phyloP scores from a whole-genome alignment of 2,329 filamentous ascomycete species.

The Ciborinia camelliae region DNA sequence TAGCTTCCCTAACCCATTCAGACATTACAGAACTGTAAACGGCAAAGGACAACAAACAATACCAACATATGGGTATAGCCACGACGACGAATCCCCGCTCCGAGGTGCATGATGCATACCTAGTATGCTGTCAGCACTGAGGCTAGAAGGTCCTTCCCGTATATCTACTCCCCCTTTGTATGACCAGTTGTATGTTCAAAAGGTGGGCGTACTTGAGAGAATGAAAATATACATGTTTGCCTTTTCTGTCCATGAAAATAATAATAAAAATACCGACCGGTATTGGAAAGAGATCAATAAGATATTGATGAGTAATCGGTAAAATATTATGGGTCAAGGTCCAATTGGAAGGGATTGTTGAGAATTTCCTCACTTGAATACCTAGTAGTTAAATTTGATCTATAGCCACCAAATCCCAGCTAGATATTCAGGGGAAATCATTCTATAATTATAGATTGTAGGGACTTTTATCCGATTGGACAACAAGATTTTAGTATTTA shows the following conservation, averaged over 20 bases:
- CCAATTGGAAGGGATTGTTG: too few relatives aligned
- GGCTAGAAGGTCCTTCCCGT: too few relatives aligned
- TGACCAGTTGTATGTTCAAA: background rate
- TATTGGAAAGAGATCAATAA: too few relatives aligned
- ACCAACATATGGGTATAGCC: background rate
- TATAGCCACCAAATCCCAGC: background rate
- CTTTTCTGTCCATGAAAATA: too few relatives aligned
- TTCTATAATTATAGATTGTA: background rate
- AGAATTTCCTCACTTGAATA: too few relatives aligned
- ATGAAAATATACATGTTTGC: background rate
- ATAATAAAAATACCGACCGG: background rate
- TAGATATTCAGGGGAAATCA: background rate
- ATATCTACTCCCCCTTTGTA: too few relatives aligned
- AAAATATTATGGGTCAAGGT: background rate
- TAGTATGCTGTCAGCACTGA: too few relatives aligned
- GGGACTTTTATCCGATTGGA: background rate
- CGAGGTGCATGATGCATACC: background rate
- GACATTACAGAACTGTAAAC: background rate
- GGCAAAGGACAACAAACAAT: background rate
- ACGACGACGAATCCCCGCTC: background rate
- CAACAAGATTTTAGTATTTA: background rate
- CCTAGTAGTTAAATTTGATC: too few relatives aligned
- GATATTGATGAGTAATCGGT: constrained; percentile 6
- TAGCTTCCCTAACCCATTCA: background rate
- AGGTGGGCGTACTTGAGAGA: background rate